These are phyloP conservation scores for Adenanthera pavonina DNA, from an alignment of 306 rosid species.

Conservation along the genomic window DNA sequence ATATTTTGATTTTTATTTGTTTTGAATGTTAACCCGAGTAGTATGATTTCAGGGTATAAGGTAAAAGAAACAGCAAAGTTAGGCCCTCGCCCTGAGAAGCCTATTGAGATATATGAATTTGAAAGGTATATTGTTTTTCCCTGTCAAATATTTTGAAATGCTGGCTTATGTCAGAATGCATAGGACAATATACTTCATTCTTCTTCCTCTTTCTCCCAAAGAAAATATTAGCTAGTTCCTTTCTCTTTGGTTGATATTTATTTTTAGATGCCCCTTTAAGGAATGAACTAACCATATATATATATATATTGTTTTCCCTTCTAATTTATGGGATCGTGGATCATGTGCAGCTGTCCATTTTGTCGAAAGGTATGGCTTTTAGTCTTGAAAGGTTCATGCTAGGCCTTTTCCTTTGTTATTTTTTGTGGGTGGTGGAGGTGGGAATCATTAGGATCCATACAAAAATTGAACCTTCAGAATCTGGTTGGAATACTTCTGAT, in stretches of 20 bases:
- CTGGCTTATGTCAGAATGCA: constrained; percentile 8
- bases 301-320: constrained; percentile 17
- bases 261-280: constrained; percentile 4
- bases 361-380: constrained; percentile 83
- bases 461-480: constrained; percentile 28
- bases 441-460: constrained; percentile 8
- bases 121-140: constrained; percentile 66
- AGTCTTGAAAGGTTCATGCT: constrained; percentile 25
- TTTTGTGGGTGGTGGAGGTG: not conserved
- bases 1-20: not conserved
- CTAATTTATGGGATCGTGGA: constrained; percentile 46
- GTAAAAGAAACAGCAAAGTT: constrained; percentile 83
- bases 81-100: constrained; percentile 94
- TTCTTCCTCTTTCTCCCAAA: constrained; percentile 10
- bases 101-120: constrained; percentile 93
- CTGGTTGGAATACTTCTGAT: constrained; percentile 22
- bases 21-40: constrained; percentile 32
- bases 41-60: constrained; percentile 60
- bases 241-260: not conserved
- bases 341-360: constrained; percentile 79
- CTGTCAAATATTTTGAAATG: not conserved
- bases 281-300: constrained; percentile 47
- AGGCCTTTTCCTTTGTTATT: not conserved
- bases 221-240: constrained; percentile 1
- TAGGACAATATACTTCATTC: constrained; percentile 10